phyloP scores from a whole-genome alignment of 169 alveolate species.

The Plasmodium gallinaceum region DNA sequence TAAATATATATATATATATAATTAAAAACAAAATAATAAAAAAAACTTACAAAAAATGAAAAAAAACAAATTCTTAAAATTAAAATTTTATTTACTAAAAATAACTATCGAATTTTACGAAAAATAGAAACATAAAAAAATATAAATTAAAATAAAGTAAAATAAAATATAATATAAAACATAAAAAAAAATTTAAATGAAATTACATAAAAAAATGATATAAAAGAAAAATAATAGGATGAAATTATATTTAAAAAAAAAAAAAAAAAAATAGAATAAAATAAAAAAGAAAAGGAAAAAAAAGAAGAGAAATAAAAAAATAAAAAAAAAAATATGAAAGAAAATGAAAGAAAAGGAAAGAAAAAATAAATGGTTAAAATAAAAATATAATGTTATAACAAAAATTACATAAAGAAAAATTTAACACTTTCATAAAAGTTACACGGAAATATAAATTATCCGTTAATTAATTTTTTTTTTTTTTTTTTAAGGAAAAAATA shows the following conservation, averaged over 20 bases:
- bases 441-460: no score
- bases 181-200: no score
- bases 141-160: not conserved
- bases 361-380: not conserved
- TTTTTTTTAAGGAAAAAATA: no score
- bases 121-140: not conserved
- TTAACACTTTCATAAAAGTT: no score
- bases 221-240: not conserved
- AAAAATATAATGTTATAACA: not conserved
- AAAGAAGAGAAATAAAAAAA: no score
- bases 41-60: constrained; percentile 5
- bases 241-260: no score
- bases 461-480: no score
- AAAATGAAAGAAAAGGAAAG: no score
- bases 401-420: constrained; percentile 7
- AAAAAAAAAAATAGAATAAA: no score
- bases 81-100: not conserved
- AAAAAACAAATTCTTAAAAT: constrained; percentile 22
- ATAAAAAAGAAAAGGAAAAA: no score
- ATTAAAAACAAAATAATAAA: not conserved
- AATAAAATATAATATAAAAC: not conserved
- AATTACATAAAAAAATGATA: constrained; percentile 10
- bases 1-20: constrained; percentile 5
- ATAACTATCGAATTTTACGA: not conserved
- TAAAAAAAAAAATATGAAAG: no score